Evolutionary conservation across 208 protist species (phyloP), one percentile per base, ranked within the genome.

Genomic region (Porcisia deanei): DNA sequence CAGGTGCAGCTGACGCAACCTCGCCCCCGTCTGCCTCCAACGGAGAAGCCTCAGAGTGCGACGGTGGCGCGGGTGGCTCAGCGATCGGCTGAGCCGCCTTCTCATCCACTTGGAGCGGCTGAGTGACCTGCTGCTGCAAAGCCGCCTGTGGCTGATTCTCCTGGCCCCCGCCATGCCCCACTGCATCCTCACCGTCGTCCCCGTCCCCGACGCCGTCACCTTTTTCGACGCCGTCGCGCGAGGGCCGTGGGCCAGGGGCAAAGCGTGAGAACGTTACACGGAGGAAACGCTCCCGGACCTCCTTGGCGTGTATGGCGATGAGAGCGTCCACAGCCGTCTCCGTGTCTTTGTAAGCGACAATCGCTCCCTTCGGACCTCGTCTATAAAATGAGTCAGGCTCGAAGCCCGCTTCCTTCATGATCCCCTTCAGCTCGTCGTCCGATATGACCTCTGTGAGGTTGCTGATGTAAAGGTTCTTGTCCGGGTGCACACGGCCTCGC

Each of bases 221-320:
- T 16, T 79, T 77, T 14, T 81, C 76, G 58, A 61, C 84, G 37
- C 75, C 85, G 34, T 77, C 69, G 20, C 18, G 45, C 30, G 52
- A 53, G 37, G 53, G 74, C 5, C 83, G 87, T 20, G 88, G 88
- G 8, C 79, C 91, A 1, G 93, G 89, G 30, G 91, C 85, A 59
- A 91, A 92, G 73, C 90, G 88, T 3, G 93, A 97, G 78, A 97
- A 97, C 34, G 90, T 94, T n/a, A 94, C 81, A 37, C 89, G 85
- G 25, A 97, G 76, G 67, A 87, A 92, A 57, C 87, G 89, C 20
- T 89, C 85, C 43, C 91, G 85, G 10, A 93, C 37, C 55, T 94
- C 82, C 71, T 88, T 80, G 8, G 82, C 89, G 61, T 97, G 91
- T 22, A 90, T 55, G n/a, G 81, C 82, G 63, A 95, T 86, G n/a